Base-by-base conservation (phyloP, 208 protist genomes). In the Blechomonas ayalai region DNA sequence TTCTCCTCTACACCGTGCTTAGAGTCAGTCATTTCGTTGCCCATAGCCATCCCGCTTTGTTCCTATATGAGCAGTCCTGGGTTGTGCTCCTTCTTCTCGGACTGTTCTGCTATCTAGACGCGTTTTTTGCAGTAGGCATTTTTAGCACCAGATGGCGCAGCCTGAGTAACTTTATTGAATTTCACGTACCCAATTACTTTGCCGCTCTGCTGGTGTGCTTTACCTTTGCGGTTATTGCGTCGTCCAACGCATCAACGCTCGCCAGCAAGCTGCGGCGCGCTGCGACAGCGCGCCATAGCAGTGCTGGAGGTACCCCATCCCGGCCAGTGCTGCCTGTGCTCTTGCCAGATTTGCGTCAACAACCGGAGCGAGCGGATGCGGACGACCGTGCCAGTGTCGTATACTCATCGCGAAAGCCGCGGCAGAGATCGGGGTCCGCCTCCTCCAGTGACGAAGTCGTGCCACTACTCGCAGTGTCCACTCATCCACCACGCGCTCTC, bases 101-200 rank as follows among this genome's bases (percentile, higher is more conserved):
- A 16, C 65, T 85, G 31, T 46, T 82, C 4, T 24, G 70, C 3
- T 90, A 90, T 27, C 47, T 90, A 2, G 69, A 90, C 37, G 75
- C 81, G 10, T 26, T 85, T 16, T 90, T 85, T 44, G 59, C 47
- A 25, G 52, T 47, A 3, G 69, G 79, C 20, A 59, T 82, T 48
- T 70, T 67, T 33, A 10, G 31, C 31, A 26, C n/a, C 4, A 27
- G 18, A 29, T 12, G 29, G 56, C 5, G 19, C 3, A 4, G 20
- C 19, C 9, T 57, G n/a, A 67, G 40, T 56, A 23, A 29, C n/a
- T 70, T 80, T 33, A 41, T 87, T 8, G 82, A 90, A 60, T 90
- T 87, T 37, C 74, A 72, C 38, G 26, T 87, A 15, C 77, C 82
- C 8, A 82, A 58, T 7, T 87, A 75, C 55, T 87, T 90, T 59